Percentiles rank a stretch among this genome's conserved stretches.
Conservation (phyloP, 2,329 filamentous ascomycete genomes). For the Arthrinium phaeospermum region DNA sequence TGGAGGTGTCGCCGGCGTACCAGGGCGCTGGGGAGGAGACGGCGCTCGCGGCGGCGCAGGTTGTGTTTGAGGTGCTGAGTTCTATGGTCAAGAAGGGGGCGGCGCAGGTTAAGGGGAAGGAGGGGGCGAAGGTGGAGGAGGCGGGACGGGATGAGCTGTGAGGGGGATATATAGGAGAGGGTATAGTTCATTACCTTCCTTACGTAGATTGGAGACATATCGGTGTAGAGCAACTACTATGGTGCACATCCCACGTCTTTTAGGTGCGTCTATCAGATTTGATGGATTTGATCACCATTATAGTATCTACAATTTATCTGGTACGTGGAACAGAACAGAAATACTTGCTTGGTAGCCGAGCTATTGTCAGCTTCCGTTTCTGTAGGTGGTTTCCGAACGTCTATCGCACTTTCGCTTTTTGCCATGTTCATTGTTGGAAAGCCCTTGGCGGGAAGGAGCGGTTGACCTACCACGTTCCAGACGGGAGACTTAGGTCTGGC, state of each 20-base stretch:
- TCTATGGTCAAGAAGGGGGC: slow-evolving; percentile 68
- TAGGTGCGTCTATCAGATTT: too few species aligned
- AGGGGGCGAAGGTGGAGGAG: background rate
- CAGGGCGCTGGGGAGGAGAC: slow-evolving; percentile 82
- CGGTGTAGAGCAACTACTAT: too few species aligned
- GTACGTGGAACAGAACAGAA: too few species aligned
- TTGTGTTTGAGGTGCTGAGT: slow-evolving; percentile 85
- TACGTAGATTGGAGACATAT: background rate
- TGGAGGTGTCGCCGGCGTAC: slow-evolving; percentile 87
- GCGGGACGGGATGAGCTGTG: slow-evolving; percentile 29
- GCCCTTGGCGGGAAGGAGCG: background rate
- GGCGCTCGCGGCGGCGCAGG: slow-evolving; percentile 81
- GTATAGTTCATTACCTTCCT: background rate
- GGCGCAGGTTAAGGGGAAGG: background rate
- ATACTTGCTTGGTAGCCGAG: too few species aligned
- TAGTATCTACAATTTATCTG: too few species aligned
- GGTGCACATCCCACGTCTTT: too few species aligned
- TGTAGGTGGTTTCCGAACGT: background rate
- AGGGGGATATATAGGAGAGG: background rate
- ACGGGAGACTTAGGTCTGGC: background rate
- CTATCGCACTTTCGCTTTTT: background rate
- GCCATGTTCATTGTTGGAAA: fast-evolving
- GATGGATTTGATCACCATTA: too few species aligned
- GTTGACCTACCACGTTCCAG: background rate
- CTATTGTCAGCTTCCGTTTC: too few species aligned